These are phyloP conservation scores for Porpolomopsis calyptriformis DNA, from an alignment of 768 basidiomycete genomes.

Conservation along the genomic window DNA sequence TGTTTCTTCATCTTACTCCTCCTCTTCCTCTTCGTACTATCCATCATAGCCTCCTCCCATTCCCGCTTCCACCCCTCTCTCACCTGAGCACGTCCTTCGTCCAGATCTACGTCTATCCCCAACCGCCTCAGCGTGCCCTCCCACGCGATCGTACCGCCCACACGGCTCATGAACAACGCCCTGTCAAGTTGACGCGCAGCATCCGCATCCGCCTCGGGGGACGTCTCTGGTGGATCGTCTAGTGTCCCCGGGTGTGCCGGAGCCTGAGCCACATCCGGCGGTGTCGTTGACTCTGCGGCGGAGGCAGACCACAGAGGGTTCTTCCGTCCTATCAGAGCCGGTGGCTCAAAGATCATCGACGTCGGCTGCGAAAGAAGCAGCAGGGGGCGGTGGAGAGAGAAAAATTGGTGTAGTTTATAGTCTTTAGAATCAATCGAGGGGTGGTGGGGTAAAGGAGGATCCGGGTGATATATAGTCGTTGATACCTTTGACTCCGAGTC, in stretches of 20 bases:
- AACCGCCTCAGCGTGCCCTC: constrained; percentile 53
- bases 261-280: constrained; percentile 6
- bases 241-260: constrained; percentile 16
- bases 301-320: constrained; percentile 19
- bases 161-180: constrained; percentile 56
- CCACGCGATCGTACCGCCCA: constrained; percentile 57
- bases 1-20: constrained; percentile 97
- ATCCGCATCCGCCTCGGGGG: constrained; percentile 67
- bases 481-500: too few relatives aligned
- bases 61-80: constrained; percentile 47
- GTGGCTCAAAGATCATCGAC: constrained; percentile 30
- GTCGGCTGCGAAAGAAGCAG: constrained; percentile 57
- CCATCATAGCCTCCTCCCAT: constrained; percentile 58
- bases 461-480: constrained; percentile 10
- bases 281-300: constrained; percentile 6
- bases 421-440: constrained; percentile 54
- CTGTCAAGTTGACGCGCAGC: constrained; percentile 71
- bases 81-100: constrained; percentile 39
- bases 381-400: constrained; percentile 70
- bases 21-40: constrained; percentile 76
- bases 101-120: constrained; percentile 45
- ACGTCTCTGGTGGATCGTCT: constrained; percentile 38
- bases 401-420: constrained; percentile 76
- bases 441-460: constrained; percentile 24
- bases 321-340: neutral